Conservation (phyloP, 1,284 basidiomycete species). For the Kalmanozyma brasiliensis region DNA sequence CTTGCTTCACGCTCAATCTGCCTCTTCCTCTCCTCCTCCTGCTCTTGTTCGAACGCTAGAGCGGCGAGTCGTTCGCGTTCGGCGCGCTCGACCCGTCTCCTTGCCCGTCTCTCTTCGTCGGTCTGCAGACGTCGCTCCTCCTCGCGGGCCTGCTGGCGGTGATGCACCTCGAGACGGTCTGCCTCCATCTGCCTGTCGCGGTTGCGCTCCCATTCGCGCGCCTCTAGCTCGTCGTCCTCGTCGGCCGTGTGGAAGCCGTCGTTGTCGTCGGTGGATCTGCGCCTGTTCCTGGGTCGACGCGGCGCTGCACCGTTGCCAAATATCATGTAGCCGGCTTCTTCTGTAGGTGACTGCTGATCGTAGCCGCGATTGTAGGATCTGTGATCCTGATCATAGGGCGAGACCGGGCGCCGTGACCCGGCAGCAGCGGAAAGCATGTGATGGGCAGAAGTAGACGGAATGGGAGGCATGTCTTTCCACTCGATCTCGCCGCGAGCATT, state of each 20-base stretch:
- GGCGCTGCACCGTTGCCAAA: constrained; percentile 13
- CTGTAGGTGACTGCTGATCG: constrained; percentile 9
- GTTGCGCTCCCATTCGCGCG: constrained; percentile 42
- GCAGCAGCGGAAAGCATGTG: neutral
- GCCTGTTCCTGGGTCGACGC: constrained; percentile 16
- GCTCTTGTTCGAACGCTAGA: constrained; percentile 15
- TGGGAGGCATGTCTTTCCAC: constrained; percentile 39
- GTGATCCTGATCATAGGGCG: constrained; percentile 11
- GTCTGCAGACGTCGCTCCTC: constrained; percentile 17
- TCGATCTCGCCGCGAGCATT: constrained; percentile 52
- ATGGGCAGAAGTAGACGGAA: constrained; percentile 6
- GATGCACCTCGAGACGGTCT: constrained; percentile 31
- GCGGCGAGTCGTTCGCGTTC: constrained; percentile 25
- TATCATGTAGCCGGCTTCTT: constrained; percentile 11
- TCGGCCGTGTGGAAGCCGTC: constrained; percentile 46
- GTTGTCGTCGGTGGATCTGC: constrained; percentile 30
- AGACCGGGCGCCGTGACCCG: constrained; percentile 15
- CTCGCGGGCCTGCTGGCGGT: constrained; percentile 25
- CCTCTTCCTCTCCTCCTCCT: constrained; percentile 6
- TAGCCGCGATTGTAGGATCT: constrained; percentile 18
- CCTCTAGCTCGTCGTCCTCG: constrained; percentile 40
- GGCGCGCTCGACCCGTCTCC: constrained; percentile 18
- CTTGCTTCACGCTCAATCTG: constrained; percentile 15
- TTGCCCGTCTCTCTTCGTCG: constrained; percentile 28
- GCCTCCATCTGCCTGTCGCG: constrained; percentile 38